Base-by-base conservation (phyloP, 2,329 filamentous ascomycete genomes). In the Passalora sequoiae region DNA sequence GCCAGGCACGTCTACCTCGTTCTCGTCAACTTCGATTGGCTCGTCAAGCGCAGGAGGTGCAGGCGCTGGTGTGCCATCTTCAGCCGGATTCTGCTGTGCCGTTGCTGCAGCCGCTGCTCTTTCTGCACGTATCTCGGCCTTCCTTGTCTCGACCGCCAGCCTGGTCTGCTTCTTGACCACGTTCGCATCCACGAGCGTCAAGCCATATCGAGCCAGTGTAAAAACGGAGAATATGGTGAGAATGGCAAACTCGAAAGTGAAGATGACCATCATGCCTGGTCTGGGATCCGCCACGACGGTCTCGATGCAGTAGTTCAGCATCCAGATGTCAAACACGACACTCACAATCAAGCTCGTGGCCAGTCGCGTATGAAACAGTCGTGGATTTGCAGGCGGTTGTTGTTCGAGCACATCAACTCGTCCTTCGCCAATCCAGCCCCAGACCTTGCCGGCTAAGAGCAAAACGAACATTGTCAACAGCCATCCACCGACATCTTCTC, bases 211-310 rank as follows among this genome's bases (percentile, higher is more conserved):
- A 42, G 81, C 73, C 2, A 79, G 76, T 0, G 89, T 95, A 36
- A 91, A 89, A 40, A 81, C 73, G 1, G 91, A 94, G 39, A 82
- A 83, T 7, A 94, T 83, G 2, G 81, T 76, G 47, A 97, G 70
- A 31, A 98, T 82, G 27, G 91, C 89, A 61, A 97, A 97, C 65
- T 98, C 92, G 58, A 98, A 98, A 4, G 94, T 81, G 60, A 98
- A 98, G 89, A 98, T 97, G 51, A 98, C 89, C 89, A 97, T 98
- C 86, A 98, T 97, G 46, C 94, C 92, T 0, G 91, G 89, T n/a
- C 85, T 77, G 2, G 91, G 87, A 62, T 94, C 83, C 45, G 86
- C 81, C 38, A 96, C 81, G 22, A 97, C 89, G 0, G 84, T 87
- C 20, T 81, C 78, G 49, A 94, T 75, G 46, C 85, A 83, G 64